Evolutionary conservation across 2,329 filamentous ascomycete species (phyloP).

Genomic region (Monosporascus ibericus): DNA sequence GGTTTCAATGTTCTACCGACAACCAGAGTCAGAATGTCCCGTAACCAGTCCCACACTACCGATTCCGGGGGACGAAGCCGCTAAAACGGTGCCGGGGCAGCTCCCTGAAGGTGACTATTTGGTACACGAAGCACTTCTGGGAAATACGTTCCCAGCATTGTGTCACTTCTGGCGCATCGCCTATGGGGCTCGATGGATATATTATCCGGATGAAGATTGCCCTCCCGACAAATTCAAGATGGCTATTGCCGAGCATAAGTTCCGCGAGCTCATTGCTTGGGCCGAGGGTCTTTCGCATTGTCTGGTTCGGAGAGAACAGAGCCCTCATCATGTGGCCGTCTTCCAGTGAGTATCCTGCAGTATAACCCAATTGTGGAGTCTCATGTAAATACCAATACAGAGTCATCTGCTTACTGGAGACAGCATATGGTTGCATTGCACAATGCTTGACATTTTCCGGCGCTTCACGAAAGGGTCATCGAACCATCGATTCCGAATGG

Average conservation of each 20-base stretch:
- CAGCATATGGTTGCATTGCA: slow-evolving; percentile 35
- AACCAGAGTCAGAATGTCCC: slow-evolving; percentile 22
- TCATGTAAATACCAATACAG: no score
- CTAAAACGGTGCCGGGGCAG: neutral
- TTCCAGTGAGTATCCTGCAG: slow-evolving; percentile 27
- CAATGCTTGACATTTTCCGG: slow-evolving; percentile 30
- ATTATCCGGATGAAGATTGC: slow-evolving; percentile 18
- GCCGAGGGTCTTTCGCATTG: slow-evolving; percentile 23
- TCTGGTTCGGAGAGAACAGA: slow-evolving; percentile 19
- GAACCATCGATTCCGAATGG: slow-evolving; percentile 8
- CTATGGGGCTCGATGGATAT: slow-evolving; percentile 22
- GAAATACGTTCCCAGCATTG: slow-evolving; percentile 23
- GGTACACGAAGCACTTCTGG: slow-evolving; percentile 1
- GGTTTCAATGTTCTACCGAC: slow-evolving; percentile 26
- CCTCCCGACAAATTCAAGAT: slow-evolving; percentile 10
- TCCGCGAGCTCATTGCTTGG: slow-evolving; percentile 33
- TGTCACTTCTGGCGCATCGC: slow-evolving; percentile 34
- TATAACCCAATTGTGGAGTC: neutral
- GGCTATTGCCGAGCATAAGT: slow-evolving; percentile 30
- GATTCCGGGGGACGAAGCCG: slow-evolving; percentile 11
- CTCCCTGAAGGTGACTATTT: slow-evolving; percentile 8
- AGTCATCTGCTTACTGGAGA: neutral
- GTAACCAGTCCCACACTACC: slow-evolving; percentile 16
- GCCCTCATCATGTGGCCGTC: slow-evolving; percentile 28
- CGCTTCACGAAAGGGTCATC: slow-evolving; percentile 16